Percentiles rank a stretch among this genome's conserved stretches.
Conservation (phyloP, 306 rosid species). For the Oemleria cerasiformis region DNA sequence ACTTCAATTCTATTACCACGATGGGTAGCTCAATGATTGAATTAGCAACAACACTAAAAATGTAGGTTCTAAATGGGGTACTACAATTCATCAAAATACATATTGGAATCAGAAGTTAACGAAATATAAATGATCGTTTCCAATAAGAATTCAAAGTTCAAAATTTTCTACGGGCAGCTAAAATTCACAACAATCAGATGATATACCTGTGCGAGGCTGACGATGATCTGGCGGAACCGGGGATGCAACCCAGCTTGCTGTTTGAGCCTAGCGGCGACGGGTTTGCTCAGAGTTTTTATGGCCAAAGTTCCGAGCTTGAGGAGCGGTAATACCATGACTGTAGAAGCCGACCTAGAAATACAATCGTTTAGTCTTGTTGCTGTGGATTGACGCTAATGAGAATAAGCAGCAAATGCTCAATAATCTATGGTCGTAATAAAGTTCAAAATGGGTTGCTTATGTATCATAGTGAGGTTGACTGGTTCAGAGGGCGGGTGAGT, state of each 20-base stretch:
- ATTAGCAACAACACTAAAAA: background rate
- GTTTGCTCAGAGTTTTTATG: conserved; percentile 84
- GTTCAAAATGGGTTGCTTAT: background rate
- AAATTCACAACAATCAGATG: background rate
- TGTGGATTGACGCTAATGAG: background rate
- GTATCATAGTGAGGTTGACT: conserved; percentile 11
- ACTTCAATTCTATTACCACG: background rate
- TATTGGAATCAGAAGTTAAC: background rate
- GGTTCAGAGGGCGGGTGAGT: conserved; percentile 18
- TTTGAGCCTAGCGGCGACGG: conserved; percentile 73
- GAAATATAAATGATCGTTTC: background rate
- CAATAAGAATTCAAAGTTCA: background rate
- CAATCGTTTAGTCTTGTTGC: background rate
- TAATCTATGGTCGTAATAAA: background rate
- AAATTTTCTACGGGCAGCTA: background rate
- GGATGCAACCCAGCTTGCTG: conserved; percentile 71
- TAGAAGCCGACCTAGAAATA: conserved; percentile 17
- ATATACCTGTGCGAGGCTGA: conserved; percentile 67
- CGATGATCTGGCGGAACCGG: conserved; percentile 66
- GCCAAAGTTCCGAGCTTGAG: conserved; percentile 80
- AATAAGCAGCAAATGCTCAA: background rate
- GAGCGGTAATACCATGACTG: conserved; percentile 60
- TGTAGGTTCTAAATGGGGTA: background rate
- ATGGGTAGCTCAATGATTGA: conserved; percentile 2
- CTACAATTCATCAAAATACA: background rate